Conservation (phyloP, 805 yeast genomes). For the Wickerhamiella dianesei region DNA sequence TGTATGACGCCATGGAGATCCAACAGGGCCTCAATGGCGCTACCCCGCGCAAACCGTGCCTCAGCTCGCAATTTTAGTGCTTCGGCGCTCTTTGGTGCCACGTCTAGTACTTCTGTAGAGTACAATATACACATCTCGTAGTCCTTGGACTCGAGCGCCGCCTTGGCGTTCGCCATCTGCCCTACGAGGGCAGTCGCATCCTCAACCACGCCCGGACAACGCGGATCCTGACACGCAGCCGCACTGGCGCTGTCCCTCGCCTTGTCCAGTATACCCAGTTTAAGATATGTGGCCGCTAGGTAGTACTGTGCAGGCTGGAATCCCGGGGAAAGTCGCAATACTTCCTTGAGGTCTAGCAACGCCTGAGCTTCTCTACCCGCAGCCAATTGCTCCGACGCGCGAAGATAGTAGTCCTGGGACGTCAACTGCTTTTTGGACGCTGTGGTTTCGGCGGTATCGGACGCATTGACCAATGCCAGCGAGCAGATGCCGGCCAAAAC, state of each 20-base stretch:
- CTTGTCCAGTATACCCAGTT: constrained; percentile 21
- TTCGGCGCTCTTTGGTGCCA: constrained; percentile 19
- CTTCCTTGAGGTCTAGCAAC: constrained; percentile 24
- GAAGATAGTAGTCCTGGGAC: constrained; percentile 23
- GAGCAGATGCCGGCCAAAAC: background rate
- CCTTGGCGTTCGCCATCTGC: constrained; percentile 7
- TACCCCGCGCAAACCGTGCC: constrained; percentile 23
- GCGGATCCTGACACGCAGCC: constrained; percentile 8
- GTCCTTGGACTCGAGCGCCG: constrained; percentile 11
- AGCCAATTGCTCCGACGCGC: constrained; percentile 27
- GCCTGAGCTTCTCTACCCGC: constrained; percentile 26
- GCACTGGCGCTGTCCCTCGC: constrained; percentile 16
- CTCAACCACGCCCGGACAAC: constrained; percentile 15
- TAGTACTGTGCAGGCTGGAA: constrained; percentile 27
- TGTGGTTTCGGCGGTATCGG: background rate
- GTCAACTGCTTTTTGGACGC: background rate
- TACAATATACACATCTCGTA: constrained; percentile 18
- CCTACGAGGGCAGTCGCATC: constrained; percentile 9
- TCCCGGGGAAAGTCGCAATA: constrained; percentile 23
- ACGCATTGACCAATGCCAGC: background rate
- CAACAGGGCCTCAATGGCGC: constrained; percentile 23
- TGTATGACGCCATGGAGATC: constrained; percentile 24
- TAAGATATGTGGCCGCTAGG: constrained; percentile 23
- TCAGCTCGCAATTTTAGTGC: constrained; percentile 23
- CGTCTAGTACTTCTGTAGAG: constrained; percentile 20